Percentiles rank a stretch among this genome's conserved stretches.
Conservation (phyloP, 805 yeast genomes). For the Priceomyces melissophilus region DNA sequence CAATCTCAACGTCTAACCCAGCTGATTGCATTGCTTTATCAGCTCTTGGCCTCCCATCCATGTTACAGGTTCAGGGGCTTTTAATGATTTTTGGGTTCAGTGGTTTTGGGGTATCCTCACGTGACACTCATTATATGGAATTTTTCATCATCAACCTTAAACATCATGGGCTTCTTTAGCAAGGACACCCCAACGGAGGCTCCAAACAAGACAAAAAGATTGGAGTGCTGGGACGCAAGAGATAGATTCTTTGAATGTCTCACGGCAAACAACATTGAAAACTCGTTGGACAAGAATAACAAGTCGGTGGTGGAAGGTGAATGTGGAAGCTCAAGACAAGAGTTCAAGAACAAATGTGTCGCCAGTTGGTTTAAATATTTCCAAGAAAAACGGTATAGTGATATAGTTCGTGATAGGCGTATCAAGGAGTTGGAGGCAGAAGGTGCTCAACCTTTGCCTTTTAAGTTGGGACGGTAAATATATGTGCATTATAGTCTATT, state of each 20-base stretch:
- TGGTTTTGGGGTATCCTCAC: no score
- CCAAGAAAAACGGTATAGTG: constrained; percentile 84
- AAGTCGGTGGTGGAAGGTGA: constrained; percentile 45
- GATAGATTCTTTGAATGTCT: constrained; percentile 76
- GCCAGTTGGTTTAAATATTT: constrained; percentile 86
- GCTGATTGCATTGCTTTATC: no score
- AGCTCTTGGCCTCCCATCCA: no score
- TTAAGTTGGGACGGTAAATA: constrained; percentile 19
- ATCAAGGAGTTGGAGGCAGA: constrained; percentile 67
- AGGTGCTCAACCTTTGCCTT: constrained; percentile 48
- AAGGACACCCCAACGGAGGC: constrained; percentile 35
- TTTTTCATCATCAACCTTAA: no score
- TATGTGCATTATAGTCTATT: constrained; percentile 9
- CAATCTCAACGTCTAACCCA: constrained; percentile 10
- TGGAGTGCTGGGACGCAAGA: constrained; percentile 86
- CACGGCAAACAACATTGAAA: constrained; percentile 60
- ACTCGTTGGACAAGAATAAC: constrained; percentile 59
- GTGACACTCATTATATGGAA: no score
- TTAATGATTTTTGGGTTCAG: no score
- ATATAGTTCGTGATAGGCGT: constrained; percentile 64
- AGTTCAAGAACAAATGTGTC: constrained; percentile 73
- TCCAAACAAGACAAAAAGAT: constrained; percentile 66
- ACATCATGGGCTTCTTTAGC: constrained; percentile 50
- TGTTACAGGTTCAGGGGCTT: no score
- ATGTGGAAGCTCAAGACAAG: constrained; percentile 57